These are phyloP conservation scores for Boletellus emodensis DNA, from an alignment of 768 basidiomycete species.

Conservation along the genomic window DNA sequence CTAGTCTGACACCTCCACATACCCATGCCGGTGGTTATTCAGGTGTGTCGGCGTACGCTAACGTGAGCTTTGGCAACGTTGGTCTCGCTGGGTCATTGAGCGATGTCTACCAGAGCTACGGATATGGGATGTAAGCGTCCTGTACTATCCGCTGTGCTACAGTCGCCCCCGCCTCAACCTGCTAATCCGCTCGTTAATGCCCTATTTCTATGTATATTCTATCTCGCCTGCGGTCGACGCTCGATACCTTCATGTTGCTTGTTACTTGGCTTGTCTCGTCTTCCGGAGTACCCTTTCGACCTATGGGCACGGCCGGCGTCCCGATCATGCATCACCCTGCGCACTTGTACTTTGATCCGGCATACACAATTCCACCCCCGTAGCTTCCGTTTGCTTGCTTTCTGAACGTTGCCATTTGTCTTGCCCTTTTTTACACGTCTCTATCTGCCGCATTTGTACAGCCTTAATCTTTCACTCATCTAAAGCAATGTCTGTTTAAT, in stretches of 20 bases:
- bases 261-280: constrained; percentile 38
- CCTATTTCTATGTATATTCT: constrained; percentile 38
- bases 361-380: constrained; percentile 45
- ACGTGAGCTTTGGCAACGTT: constrained; percentile 49
- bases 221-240: constrained; percentile 32
- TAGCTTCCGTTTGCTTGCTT: constrained; percentile 36
- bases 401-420: constrained; percentile 29
- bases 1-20: constrained; percentile 56
- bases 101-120: constrained; percentile 78
- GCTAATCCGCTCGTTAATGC: constrained; percentile 28
- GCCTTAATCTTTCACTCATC: constrained; percentile 36
- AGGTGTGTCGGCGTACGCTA: constrained; percentile 48
- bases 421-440: constrained; percentile 22
- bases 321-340: constrained; percentile 52
- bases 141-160: constrained; percentile 26
- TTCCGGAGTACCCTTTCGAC: constrained; percentile 31
- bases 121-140: constrained; percentile 70
- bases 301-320: constrained; percentile 33
- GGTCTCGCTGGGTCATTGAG: constrained; percentile 51
- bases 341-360: constrained; percentile 69
- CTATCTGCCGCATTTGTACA: constrained; percentile 47
- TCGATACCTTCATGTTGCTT: constrained; percentile 31
- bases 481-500: constrained; percentile 42
- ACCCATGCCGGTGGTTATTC: constrained; percentile 54
- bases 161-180: constrained; percentile 9